Evolutionary conservation across 192 early-diverging fungal species (phyloP).

Genomic region (Lobosporangium transversale): DNA sequence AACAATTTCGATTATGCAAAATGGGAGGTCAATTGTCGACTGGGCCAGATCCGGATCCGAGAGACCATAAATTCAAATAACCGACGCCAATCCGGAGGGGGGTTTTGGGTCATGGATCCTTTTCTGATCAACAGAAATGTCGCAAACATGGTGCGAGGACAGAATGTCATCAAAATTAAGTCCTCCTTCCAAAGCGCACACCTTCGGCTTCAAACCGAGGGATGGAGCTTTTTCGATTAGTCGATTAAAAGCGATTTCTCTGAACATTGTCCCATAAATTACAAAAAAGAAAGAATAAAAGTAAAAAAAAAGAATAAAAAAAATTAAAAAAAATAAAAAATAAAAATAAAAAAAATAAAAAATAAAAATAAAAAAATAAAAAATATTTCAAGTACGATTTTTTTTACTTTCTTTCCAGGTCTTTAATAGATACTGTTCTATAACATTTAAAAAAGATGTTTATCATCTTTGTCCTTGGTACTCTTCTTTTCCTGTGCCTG

Average conservation of each 20-base stretch:
- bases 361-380: too few relatives aligned
- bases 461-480: conserved; percentile 27
- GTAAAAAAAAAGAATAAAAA: too few relatives aligned
- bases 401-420: too few relatives aligned
- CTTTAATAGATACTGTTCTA: too few relatives aligned
- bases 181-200: not conserved
- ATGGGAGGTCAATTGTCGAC: not conserved
- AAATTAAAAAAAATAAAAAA: too few relatives aligned
- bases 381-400: too few relatives aligned
- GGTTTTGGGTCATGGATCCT: conserved; percentile 3
- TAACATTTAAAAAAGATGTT: conserved; percentile 23
- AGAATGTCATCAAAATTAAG: not conserved
- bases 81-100: not conserved
- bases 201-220: not conserved
- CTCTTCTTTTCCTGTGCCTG: conserved; percentile 62
- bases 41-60: not conserved
- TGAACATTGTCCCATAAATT: too few relatives aligned
- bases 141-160: not conserved
- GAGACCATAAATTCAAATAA: not conserved
- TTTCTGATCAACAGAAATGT: conserved; percentile 3
- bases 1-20: not conserved
- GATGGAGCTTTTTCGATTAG: too few relatives aligned
- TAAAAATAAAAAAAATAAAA: too few relatives aligned
- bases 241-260: too few relatives aligned
- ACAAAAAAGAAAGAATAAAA: too few relatives aligned